Evolutionary conservation across 2,329 filamentous ascomycete genomes (phyloP).

Genomic region (Passalora sequoiae): DNA sequence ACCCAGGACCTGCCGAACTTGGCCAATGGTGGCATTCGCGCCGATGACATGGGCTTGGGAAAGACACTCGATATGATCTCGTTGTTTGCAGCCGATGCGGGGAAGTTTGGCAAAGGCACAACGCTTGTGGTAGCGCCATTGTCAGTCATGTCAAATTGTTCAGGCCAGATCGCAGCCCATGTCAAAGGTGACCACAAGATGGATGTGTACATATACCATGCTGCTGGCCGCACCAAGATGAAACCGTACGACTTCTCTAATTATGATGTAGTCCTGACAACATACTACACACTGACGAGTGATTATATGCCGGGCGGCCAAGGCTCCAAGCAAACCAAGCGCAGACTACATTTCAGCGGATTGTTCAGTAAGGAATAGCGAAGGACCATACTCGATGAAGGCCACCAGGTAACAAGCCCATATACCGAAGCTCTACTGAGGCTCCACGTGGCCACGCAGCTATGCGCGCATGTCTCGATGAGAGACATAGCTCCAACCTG

Average conservation of each 20-base stretch:
- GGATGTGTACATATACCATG: slow-evolving; percentile 70
- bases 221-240: slow-evolving; percentile 53
- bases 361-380: slow-evolving; percentile 67
- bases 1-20: slow-evolving; percentile 55
- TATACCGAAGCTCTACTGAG: no score
- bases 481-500: no score
- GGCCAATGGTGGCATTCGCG: slow-evolving; percentile 75
- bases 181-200: slow-evolving; percentile 59
- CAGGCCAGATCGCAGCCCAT: slow-evolving; percentile 69
- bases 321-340: slow-evolving; percentile 26
- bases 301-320: slow-evolving; percentile 56
- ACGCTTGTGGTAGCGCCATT: slow-evolving; percentile 79
- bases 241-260: slow-evolving; percentile 53
- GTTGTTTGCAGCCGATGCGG: slow-evolving; percentile 58
- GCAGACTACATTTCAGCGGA: slow-evolving; percentile 39
- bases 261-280: slow-evolving; percentile 76
- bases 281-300: slow-evolving; percentile 68
- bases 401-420: slow-evolving; percentile 74
- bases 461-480: no score
- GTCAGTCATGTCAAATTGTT: slow-evolving; percentile 88
- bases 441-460: no score
- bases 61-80: slow-evolving; percentile 86
- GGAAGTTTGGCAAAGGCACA: slow-evolving; percentile 43
- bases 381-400: slow-evolving; percentile 76
- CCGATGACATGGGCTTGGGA: slow-evolving; percentile 88